Percentiles rank a stretch among this genome's conserved stretches.
Conservation (phyloP, 2,329 filamentous ascomycete genomes). For the Pseudogymnoascus sp. region DNA sequence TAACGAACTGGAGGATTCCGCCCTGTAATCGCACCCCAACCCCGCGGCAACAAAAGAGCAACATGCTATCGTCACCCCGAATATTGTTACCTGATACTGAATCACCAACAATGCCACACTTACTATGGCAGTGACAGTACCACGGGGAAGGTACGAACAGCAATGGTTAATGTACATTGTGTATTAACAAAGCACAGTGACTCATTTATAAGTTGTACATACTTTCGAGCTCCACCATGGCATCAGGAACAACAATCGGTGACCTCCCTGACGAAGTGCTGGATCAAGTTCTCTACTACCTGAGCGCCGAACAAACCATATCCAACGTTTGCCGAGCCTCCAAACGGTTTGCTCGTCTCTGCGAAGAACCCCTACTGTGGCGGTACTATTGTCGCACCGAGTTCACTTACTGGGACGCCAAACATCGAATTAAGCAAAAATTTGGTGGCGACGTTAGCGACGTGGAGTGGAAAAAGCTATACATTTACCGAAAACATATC, state of each 20-base stretch:
- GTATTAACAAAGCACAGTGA: neutral
- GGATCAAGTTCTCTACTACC: slow-evolving; percentile 62
- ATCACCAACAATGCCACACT: neutral
- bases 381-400: slow-evolving; percentile 58
- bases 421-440: slow-evolving; percentile 52
- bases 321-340: slow-evolving; percentile 45
- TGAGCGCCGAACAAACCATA: slow-evolving; percentile 47
- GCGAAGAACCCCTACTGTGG: slow-evolving; percentile 72
- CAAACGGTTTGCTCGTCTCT: slow-evolving; percentile 55
- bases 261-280: slow-evolving; percentile 71
- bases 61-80: neutral
- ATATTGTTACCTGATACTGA: slow-evolving; percentile 2
- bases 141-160: neutral
- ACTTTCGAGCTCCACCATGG: slow-evolving; percentile 6
- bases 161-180: neutral
- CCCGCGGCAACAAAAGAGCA: neutral
- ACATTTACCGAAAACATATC: slow-evolving; percentile 44
- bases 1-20: neutral
- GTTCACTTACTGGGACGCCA: slow-evolving; percentile 68
- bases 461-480: slow-evolving; percentile 69
- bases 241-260: neutral
- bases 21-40: neutral
- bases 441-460: slow-evolving; percentile 43
- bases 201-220: slow-evolving; percentile 3
- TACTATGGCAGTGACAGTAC: slow-evolving; percentile 2